These are phyloP conservation scores for Pleoardoris graminearum DNA, from an alignment of 2,329 filamentous ascomycete species.

Conservation along the genomic window DNA sequence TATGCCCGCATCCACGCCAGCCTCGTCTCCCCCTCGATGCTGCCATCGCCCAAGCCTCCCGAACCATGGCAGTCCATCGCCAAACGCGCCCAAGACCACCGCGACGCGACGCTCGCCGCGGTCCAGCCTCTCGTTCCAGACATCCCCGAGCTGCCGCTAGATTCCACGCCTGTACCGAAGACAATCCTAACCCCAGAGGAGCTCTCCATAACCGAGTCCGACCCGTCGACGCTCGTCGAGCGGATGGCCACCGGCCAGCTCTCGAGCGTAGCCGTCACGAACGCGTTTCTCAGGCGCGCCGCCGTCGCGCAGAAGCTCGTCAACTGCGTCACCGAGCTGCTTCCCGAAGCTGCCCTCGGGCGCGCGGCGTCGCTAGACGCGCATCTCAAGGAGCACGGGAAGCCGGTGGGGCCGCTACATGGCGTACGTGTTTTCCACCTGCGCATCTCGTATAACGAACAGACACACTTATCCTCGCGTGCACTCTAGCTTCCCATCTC, in stretches of 20 bases:
- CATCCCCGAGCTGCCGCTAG: conserved; percentile 44
- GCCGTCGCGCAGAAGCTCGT: conserved; percentile 57
- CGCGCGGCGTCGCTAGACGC: conserved; percentile 25
- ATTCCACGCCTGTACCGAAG: conserved; percentile 53
- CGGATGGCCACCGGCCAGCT: conserved; percentile 51
- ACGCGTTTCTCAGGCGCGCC: conserved; percentile 60
- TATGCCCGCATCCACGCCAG: conserved; percentile 2
- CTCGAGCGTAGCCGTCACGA: conserved; percentile 51
- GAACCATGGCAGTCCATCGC: conserved; percentile 53
- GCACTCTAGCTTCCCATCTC: conserved; percentile 44
- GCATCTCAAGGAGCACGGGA: conserved; percentile 39
- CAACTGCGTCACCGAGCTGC: conserved; percentile 59
- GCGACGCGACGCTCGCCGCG: conserved; percentile 50
- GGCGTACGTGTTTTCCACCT: conserved; percentile 39
- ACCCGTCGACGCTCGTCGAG: conserved; percentile 49
- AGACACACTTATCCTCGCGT: background rate
- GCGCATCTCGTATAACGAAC: too few species aligned
- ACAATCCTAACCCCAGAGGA: conserved; percentile 53
- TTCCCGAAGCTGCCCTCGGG: conserved; percentile 25
- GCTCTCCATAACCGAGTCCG: conserved; percentile 55
- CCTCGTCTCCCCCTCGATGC: background rate
- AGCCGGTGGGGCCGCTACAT: conserved; percentile 50
- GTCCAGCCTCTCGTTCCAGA: conserved; percentile 48
- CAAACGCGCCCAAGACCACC: conserved; percentile 51
- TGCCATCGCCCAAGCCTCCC: background rate